Evolutionary conservation across 306 rosid genomes (phyloP), one percentile per base, ranked within the genome.

Genomic region (Gleditsia sinensis): DNA sequence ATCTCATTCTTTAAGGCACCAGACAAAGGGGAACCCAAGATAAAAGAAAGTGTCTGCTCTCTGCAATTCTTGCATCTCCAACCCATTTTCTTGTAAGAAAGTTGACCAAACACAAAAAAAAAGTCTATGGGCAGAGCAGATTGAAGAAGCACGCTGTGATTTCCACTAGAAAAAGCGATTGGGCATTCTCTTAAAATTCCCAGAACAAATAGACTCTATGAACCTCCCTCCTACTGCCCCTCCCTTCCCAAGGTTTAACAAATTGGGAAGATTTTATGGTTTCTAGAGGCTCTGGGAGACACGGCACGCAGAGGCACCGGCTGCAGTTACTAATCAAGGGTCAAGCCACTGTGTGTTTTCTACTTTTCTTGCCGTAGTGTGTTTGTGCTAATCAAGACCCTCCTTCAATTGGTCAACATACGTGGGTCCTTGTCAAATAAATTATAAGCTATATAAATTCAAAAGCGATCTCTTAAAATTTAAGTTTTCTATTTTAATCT

Each of bases 131-230:
- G 80, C 81, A 30, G 17, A 73, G 81, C 77, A 37, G 59, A 33
- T 66, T 72, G 7, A 72, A 58, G 53, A 63, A 50, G 67, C 76
- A 64, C 9, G 77, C 84, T 64, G 62, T 43, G 78, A 63, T 36
- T 55, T 57, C 42, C n/a, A 53, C 75, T 43, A 68, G 58, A 34
- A 76, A 78, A 43, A n/a, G 68, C 68, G 33, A 27, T 42, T 53
- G 32, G 25, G 27, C 64, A 56, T 36, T 56, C 78, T 60, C 60
- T 68, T 67, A 34, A 40, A 56, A 62, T 62, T 74, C 49, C 69
- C 17, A 24, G 1, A 65, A n/a, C 23, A 56, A 20, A 34, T 30
- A 63, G 33, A 36, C 58, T 65, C 45, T 51, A 24, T 49, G 33
- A 39, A 32, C 33, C 54, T 33, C 21, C n/a, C 23, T n/a, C 23